Conservation (phyloP, 495 filamentous ascomycete species). For the Aspergillus conjunctus region DNA sequence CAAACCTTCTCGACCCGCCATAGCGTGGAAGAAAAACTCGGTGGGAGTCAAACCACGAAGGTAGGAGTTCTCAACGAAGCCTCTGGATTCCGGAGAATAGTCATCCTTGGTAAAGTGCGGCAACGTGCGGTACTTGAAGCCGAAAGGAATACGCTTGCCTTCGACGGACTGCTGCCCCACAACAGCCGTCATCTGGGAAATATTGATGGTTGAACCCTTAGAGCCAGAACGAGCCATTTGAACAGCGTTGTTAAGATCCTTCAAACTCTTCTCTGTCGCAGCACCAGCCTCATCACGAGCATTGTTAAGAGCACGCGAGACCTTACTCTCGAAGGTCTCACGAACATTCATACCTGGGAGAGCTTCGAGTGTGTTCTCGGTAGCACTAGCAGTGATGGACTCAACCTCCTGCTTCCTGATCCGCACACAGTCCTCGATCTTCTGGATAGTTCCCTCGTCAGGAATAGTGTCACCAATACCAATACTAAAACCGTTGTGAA, state of each 20-base stretch:
- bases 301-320: conserved; percentile 88
- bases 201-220: conserved; percentile 98
- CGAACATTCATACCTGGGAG: conserved; percentile 96
- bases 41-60: conserved; percentile 91
- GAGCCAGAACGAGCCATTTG: conserved; percentile 96
- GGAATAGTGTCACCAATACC: conserved; percentile 99
- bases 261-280: conserved; percentile 85
- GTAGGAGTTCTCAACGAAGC: conserved; percentile 99
- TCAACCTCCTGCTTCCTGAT: conserved; percentile 79
- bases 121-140: conserved; percentile 96
- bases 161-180: conserved; percentile 98
- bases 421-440: conserved; percentile 77
- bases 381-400: conserved; percentile 71
- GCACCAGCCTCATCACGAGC: conserved; percentile 96
- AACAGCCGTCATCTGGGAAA: conserved; percentile 97
- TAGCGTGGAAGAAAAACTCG: conserved; percentile 99
- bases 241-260: conserved; percentile 92
- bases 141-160: conserved; percentile 98
- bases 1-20: conserved; percentile 99
- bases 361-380: conserved; percentile 81
- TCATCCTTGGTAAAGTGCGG: conserved; percentile 99
- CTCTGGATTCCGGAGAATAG: conserved; percentile 93
- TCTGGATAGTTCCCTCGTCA: conserved; percentile 75
- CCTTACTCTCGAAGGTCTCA: conserved; percentile 96
- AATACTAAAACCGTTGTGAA: conserved; percentile 98